Conservation (phyloP, 1,284 basidiomycete genomes). For the Tylopilus sp. region DNA sequence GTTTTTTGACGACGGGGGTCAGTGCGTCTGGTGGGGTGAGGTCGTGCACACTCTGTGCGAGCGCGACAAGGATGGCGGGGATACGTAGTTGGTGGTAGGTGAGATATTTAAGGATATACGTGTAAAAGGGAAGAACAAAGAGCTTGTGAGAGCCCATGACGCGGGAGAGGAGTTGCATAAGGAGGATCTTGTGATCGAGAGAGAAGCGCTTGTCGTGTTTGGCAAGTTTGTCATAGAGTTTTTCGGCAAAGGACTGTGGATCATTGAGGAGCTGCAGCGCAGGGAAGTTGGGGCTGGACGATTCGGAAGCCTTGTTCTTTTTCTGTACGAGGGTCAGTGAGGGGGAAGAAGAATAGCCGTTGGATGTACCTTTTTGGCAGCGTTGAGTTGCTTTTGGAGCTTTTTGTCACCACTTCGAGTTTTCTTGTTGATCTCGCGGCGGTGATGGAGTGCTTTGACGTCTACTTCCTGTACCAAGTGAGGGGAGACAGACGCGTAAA, state of each 20-base stretch:
- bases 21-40: slow-evolving; percentile 96
- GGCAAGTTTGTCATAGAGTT: slow-evolving; percentile 90
- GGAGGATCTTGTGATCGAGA: slow-evolving; percentile 96
- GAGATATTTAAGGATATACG: slow-evolving; percentile 96
- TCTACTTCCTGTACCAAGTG: slow-evolving; percentile 63
- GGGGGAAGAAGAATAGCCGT: slow-evolving; percentile 1
- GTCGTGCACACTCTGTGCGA: slow-evolving; percentile 97
- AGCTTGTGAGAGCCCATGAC: slow-evolving; percentile 96
- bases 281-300: slow-evolving; percentile 83
- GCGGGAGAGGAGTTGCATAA: slow-evolving; percentile 98
- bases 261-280: slow-evolving; percentile 96
- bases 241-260: slow-evolving; percentile 96
- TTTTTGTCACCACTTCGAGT: slow-evolving; percentile 85
- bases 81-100: slow-evolving; percentile 94
- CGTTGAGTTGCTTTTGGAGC: slow-evolving; percentile 76
- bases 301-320: slow-evolving; percentile 61
- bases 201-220: slow-evolving; percentile 93
- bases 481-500: slow-evolving; percentile 1
- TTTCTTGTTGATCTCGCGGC: slow-evolving; percentile 91
- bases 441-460: slow-evolving; percentile 82
- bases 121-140: slow-evolving; percentile 96
- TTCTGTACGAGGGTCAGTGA: slow-evolving; percentile 57
- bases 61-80: slow-evolving; percentile 93
- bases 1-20: slow-evolving; percentile 90
- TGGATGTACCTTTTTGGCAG: slow-evolving; percentile 71